Evolutionary conservation across 495 filamentous ascomycete species (phyloP).

Genomic region (Echria macrotheca): DNA sequence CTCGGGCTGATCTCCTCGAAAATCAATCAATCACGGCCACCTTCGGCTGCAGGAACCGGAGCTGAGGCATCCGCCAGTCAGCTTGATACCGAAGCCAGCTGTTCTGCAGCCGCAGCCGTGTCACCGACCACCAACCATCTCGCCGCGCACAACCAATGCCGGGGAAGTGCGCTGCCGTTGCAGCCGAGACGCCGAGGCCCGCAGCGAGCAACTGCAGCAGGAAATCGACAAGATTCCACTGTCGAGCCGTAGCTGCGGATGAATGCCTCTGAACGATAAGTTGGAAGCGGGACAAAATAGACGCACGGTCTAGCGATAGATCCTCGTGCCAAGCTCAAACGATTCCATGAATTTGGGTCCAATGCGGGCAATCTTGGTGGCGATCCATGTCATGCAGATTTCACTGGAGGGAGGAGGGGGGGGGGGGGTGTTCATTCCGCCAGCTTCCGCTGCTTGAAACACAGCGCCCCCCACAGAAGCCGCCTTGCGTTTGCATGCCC

Average conservation of each 20-base stretch:
- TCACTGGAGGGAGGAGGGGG: too few species aligned
- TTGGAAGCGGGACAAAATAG: not conserved
- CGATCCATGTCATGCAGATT: constrained; percentile 9
- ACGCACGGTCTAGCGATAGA: not conserved
- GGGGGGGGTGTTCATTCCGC: not conserved
- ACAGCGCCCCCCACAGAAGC: not conserved
- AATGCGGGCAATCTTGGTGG: constrained; percentile 6
- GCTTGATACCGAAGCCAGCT: not conserved
- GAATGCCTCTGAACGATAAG: not conserved
- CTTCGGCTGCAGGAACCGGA: too few species aligned
- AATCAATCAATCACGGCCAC: too few species aligned
- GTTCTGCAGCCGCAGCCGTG: not conserved
- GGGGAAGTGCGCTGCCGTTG: not conserved
- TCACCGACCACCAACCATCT: not conserved
- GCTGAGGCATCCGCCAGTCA: not conserved
- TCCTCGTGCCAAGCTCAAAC: constrained; percentile 5
- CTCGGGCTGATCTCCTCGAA: not conserved
- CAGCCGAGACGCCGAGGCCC: not conserved
- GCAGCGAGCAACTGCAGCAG: not conserved
- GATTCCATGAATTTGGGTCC: constrained; percentile 5
- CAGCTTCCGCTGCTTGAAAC: constrained; percentile 3
- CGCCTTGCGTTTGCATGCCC: not conserved
- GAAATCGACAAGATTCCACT: not conserved
- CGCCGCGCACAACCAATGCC: not conserved
- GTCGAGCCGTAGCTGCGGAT: too few species aligned